phyloP scores from a whole-genome alignment of 1,284 basidiomycete species.

The Gomphus bonarii region DNA sequence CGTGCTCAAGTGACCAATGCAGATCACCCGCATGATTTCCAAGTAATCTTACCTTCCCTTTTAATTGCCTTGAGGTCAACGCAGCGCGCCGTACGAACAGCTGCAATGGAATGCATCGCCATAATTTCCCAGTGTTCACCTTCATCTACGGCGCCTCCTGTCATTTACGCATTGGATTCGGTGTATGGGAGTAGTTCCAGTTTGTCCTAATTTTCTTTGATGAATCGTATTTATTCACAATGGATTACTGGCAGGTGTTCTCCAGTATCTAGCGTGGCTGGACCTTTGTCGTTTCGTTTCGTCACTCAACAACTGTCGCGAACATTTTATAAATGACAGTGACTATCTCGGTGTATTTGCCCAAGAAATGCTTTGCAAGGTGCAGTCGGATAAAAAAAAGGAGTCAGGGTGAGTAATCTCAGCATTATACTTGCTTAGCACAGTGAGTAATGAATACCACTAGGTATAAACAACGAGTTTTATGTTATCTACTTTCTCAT shows the following conservation, averaged over 20 bases:
- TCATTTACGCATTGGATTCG: conserved; percentile 74
- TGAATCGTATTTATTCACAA: not conserved
- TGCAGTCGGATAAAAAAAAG: conserved; percentile 50
- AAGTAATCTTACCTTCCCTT: conserved; percentile 74
- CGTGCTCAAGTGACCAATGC: conserved; percentile 54
- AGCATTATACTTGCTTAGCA: not conserved
- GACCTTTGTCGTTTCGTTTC: conserved; percentile 65
- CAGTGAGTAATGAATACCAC: not conserved
- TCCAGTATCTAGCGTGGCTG: conserved; percentile 73
- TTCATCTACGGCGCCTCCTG: conserved; percentile 32
- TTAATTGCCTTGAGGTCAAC: conserved; percentile 48
- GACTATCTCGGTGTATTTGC: conserved; percentile 58
- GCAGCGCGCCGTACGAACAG: conserved; percentile 35
- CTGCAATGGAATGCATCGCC: conserved; percentile 56
- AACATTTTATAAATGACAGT: conserved; percentile 64
- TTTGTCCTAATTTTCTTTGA: conserved; percentile 25
- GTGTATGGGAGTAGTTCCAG: conserved; percentile 69
- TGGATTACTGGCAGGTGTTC: conserved; percentile 30
- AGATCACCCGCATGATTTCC: conserved; percentile 64
- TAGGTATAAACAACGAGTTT: conserved; percentile 66
- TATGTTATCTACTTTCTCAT: conserved; percentile 82
- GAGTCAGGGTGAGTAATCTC: conserved; percentile 40
- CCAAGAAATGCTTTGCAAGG: conserved; percentile 39
- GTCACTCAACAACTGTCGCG: conserved; percentile 39
- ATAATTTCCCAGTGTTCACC: conserved; percentile 31